Evolutionary conservation across 73 alveolate species (phyloP).

Genomic region (Paramecium caudatum): DNA sequence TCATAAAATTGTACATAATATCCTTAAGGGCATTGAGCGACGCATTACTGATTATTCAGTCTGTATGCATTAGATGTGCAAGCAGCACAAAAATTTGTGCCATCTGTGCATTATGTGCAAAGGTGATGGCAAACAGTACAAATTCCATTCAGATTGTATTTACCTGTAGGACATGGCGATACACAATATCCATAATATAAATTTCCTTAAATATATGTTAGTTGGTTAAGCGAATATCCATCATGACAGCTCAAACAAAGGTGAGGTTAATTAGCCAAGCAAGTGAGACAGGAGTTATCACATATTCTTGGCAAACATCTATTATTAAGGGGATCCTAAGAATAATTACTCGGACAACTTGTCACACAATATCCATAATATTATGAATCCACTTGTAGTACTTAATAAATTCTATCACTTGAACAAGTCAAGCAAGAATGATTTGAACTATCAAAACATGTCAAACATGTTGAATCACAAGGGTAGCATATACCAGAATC

Average conservation of each 20-base stretch:
- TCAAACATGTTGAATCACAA: neutral
- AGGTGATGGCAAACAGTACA: neutral
- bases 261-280: neutral
- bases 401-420: no score
- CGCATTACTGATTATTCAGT: neutral
- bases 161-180: neutral
- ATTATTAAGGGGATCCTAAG: neutral
- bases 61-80: neutral
- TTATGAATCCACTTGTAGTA: no score
- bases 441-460: neutral
- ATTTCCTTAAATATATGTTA: no score
- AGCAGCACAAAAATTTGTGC: neutral
- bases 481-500: neutral
- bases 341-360: neutral
- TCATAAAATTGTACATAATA: no score
- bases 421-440: neutral
- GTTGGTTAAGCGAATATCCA: neutral
- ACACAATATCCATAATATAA: neutral
- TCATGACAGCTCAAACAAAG: neutral
- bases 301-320: neutral
- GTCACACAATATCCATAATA: no score
- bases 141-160: neutral
- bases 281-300: neutral
- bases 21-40: slow-evolving; percentile 9
- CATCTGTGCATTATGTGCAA: neutral